These are phyloP conservation scores for Metarhizium sp. DNA, from an alignment of 2,329 filamentous ascomycete species.

Conservation along the genomic window DNA sequence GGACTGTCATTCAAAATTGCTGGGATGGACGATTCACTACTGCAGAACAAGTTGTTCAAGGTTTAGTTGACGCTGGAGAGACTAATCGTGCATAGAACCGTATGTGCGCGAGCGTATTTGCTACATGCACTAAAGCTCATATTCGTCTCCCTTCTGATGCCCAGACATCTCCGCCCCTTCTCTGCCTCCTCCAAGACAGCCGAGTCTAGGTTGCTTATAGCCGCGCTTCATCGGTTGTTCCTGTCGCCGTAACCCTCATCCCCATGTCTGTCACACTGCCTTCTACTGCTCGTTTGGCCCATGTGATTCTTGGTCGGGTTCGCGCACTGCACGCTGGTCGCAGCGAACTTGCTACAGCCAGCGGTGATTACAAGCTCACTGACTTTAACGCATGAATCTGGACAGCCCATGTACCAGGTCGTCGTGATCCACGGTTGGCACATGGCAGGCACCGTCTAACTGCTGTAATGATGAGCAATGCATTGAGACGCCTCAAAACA, in stretches of 20 bases:
- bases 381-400: not conserved
- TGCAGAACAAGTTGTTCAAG: slow-evolving; percentile 1
- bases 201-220: not conserved
- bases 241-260: not conserved
- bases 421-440: not conserved
- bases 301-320: not conserved
- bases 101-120: not conserved
- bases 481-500: not conserved
- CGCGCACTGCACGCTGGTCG: not conserved
- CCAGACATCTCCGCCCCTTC: not conserved
- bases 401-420: not conserved
- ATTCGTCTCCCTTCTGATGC: not conserved
- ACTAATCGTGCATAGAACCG: not conserved
- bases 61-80: slow-evolving; percentile 1
- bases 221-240: not conserved
- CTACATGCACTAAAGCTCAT: not conserved
- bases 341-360: not conserved
- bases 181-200: not conserved
- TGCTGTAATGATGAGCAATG: not conserved
- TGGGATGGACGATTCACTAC: slow-evolving; percentile 2
- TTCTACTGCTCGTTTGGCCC: not conserved
- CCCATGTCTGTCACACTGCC: not conserved
- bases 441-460: not conserved
- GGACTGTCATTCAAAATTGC: slow-evolving; percentile 2
- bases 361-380: not conserved